Percentiles rank a stretch among this genome's conserved stretches.
Conservation (phyloP, 192 early-diverging fungal species). For the Haplosporangium gracile region DNA sequence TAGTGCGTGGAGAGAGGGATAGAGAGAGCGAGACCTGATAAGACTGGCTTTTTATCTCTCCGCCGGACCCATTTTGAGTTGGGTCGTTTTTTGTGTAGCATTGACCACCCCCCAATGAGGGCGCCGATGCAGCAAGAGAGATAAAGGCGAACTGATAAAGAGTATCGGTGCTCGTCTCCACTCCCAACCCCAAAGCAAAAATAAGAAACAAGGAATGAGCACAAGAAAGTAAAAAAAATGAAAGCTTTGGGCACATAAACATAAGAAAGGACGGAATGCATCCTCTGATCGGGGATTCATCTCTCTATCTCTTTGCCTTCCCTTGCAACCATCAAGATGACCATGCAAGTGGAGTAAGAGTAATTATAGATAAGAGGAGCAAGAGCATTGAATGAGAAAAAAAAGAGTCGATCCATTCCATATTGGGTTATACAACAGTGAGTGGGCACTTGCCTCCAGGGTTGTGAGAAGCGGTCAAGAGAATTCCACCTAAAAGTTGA, state of each 20-base stretch:
- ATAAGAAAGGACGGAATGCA: neutral
- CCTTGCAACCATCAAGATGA: neutral
- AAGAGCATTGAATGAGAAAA: neutral
- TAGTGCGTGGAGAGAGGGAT: neutral
- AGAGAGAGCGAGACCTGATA: conserved; percentile 14
- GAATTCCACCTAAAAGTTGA: conserved; percentile 79
- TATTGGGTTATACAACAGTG: neutral
- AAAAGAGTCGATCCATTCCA: neutral
- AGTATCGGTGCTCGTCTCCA: neutral
- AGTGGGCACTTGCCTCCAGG: conserved; percentile 77
- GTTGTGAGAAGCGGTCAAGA: conserved; percentile 99
- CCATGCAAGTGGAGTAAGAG: neutral
- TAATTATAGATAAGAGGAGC: conserved; percentile 15
- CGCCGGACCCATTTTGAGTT: neutral
- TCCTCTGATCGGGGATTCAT: conserved; percentile 6
- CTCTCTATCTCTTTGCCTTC: neutral
- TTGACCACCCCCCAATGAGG: conserved; percentile 18
- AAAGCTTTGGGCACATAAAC: conserved; percentile 9
- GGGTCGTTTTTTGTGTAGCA: conserved; percentile 32
- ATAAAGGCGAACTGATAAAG: neutral
- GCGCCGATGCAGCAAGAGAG: conserved; percentile 4
- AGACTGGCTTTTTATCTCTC: neutral
- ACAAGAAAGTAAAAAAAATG: neutral
- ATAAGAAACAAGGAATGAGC: neutral
- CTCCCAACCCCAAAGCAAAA: neutral